phyloP scores from a whole-genome alignment of 176 grass and related monocot species.

The Bolboschoenus planiculmis region DNA sequence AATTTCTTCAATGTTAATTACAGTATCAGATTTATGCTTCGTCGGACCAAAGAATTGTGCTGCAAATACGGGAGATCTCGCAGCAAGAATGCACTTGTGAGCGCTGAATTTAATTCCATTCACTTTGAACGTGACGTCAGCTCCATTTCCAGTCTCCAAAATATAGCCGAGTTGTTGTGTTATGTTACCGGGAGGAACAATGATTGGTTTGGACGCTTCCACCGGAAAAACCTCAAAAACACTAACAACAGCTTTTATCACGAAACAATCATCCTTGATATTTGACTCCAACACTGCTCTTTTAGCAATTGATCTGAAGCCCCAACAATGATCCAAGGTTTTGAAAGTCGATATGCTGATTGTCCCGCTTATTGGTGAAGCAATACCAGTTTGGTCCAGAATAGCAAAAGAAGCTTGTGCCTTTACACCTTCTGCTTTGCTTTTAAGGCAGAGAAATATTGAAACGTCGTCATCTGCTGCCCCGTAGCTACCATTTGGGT shows the following conservation, averaged over 20 bases:
- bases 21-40: neutral
- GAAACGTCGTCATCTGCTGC: neutral
- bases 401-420: neutral
- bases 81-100: conserved; percentile 9
- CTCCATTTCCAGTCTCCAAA: neutral
- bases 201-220: neutral
- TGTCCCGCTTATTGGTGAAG: neutral
- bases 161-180: neutral
- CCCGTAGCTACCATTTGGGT: neutral
- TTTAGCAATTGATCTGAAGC: neutral
- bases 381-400: neutral
- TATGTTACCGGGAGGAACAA: conserved; percentile 11
- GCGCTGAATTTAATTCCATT: conserved; percentile 3
- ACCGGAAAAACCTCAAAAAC: conserved; percentile 6
- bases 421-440: neutral
- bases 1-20: conserved; percentile 10
- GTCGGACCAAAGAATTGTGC: conserved; percentile 29
- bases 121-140: conserved; percentile 20
- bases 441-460: neutral
- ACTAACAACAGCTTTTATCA: conserved; percentile 13
- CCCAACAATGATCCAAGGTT: neutral
- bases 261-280: conserved; percentile 18
- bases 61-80: neutral
- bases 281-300: no score
- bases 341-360: no score